phyloP scores from a whole-genome alignment of 2,329 filamentous ascomycete genomes.

The Claviceps maximensis region DNA sequence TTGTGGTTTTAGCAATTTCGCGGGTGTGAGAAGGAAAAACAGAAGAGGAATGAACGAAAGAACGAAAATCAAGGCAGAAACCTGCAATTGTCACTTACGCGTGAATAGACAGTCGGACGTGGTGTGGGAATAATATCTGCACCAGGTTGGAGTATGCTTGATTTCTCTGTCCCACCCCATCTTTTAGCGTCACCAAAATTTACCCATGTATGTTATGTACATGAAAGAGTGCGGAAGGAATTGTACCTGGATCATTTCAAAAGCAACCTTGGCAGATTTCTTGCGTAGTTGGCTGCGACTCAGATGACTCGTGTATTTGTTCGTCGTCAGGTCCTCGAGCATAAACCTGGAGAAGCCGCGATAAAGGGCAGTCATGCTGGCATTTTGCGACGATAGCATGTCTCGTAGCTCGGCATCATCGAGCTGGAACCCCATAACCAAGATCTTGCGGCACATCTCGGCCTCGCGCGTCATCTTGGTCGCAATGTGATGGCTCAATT shows the following conservation, averaged over 20 bases:
- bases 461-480: constrained; percentile 15
- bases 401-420: constrained; percentile 15
- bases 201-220: no score
- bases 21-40: background rate
- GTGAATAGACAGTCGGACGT: constrained; percentile 34
- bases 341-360: constrained; percentile 49
- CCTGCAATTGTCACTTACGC: constrained; percentile 17
- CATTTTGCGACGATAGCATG: constrained; percentile 16
- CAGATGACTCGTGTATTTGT: constrained; percentile 12
- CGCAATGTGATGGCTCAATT: constrained; percentile 20
- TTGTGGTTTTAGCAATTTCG: background rate
- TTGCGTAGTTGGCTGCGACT: constrained; percentile 18
- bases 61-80: background rate
- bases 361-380: constrained; percentile 35
- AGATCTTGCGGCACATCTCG: constrained; percentile 19
- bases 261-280: constrained; percentile 16
- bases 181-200: background rate
- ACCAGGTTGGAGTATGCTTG: constrained; percentile 34
- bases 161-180: constrained; percentile 19
- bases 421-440: constrained; percentile 23
- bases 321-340: constrained; percentile 19
- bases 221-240: no score
- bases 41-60: background rate
- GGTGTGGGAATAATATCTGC: constrained; percentile 30
- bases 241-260: constrained; percentile 21